Evolutionary conservation across 2,329 filamentous ascomycete species (phyloP), one percentile per base, ranked within the genome.

Genomic region (Neonectria neomacrospora): DNA sequence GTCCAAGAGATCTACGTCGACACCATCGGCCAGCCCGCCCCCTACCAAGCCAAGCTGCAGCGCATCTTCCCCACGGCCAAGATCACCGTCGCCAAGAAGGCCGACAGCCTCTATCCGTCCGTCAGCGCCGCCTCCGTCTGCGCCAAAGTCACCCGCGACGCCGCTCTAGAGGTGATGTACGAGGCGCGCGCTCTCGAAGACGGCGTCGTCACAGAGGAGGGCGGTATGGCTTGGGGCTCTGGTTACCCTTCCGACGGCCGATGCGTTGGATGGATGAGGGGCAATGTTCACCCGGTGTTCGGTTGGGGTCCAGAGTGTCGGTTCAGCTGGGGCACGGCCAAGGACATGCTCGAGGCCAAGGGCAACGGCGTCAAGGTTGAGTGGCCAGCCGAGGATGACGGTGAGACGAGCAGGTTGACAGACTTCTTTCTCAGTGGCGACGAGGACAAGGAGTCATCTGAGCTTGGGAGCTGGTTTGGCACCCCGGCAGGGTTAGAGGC

Each of bases 271-370:
- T 99, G 96, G 95, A 77, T 99, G 75, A 92, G 89, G 79, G 82
- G 81, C 41, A 96, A 95, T 68, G 95, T 97, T 90, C 90, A 99
- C 74, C 92, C 93, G 3, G 80, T 98, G 1, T 99, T 98, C 81
- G 96, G 96, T 14, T 99, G 96, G 95, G 94, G 95, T 0, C 87
- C 87, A 23, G 94, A 98, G 79, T 97, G 93, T 76, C 86, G 96
- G 5, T 98, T 97, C 75, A 97, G 94, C 74, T 99, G 96, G 96
- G 92, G 91, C 0, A 98, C 96, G 1, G 92, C 92, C 2, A 97
- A 96, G 80, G 94, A 98, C 74, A 87, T 98, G 88, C 81, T 99
- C 4, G 94, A 97, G 69, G 81, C 83, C n/a, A 93, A 91, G 76
- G 85, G 82, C 9, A 83, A 82, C 23, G 88, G 86, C 4, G 85